Evolutionary conservation across 2,329 filamentous ascomycete species (phyloP), one percentile per base, ranked within the genome.

Genomic region (Aspergillus hiratsukae): DNA sequence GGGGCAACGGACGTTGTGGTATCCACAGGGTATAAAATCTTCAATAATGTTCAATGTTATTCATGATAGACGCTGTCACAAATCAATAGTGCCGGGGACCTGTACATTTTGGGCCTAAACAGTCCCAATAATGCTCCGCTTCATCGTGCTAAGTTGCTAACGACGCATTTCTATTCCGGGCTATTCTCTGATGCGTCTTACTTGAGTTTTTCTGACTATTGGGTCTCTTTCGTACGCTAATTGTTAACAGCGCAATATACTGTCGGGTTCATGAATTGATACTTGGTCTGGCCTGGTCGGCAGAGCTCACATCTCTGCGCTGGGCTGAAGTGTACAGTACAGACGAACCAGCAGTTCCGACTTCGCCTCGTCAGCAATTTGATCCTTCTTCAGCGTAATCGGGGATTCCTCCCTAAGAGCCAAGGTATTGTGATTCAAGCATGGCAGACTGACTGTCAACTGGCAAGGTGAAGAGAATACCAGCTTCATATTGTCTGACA

Each of bases 51-150:
- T 49, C 48, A 52, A 43, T 53, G 31, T 51, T 56, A 40, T 48
- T 56, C 48, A 48, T 40, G 54, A 51, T 57, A 54, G 52, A 45
- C 49, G 55, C 60, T 62, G 62, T 63, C 62, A 64, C 40, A 58
- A 55, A 59, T 51, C 62, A 64, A 64, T 64, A 64, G 62, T 59
- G 61, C 59, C 62, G 58, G 60, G 57, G 58, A 11, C 53, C 50
- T 59, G 48, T 54, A 59, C 57, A 48, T 49, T 43, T 62, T 60
- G 45, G 48, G 57, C 49, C 43, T 52, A 49, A 51, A 51, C 52
- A 55, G 46, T 48, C 49, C 43, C 35, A 59, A 57, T 56, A 59
- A 57, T 56, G 43, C 58, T 60, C 60, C 58, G 58, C 53, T 48
- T 49, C 51, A 54, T 58, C 51, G 48, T 57, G 57, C 57, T 54